Conservation (phyloP, 768 basidiomycete genomes). For the Clitopilus hobsonii region DNA sequence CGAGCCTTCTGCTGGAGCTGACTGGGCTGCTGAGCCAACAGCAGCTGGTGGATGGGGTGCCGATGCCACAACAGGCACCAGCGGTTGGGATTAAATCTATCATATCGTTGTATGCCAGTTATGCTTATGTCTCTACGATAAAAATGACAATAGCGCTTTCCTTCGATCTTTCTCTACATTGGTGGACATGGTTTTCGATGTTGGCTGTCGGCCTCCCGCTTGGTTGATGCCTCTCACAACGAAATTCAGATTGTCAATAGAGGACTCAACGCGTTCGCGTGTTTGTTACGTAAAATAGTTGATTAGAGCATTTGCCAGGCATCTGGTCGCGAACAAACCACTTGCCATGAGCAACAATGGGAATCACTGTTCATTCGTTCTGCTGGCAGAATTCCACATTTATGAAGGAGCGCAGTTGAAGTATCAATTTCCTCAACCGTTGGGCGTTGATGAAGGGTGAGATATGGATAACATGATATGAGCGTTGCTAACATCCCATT, state of each 20-base stretch:
- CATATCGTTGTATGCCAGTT: background rate
- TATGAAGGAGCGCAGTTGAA: conserved; percentile 89
- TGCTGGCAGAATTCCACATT: conserved; percentile 99
- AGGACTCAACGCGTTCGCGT: background rate
- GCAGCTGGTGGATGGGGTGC: conserved; percentile 44
- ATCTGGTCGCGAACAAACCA: background rate
- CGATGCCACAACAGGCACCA: conserved; percentile 23
- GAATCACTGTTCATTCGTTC: conserved; percentile 85
- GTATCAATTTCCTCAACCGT: conserved; percentile 93
- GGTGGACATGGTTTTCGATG: background rate
- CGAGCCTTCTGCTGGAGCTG: conserved; percentile 51
- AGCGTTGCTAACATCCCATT: background rate
- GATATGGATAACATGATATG: conserved; percentile 18
- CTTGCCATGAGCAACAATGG: conserved; percentile 53
- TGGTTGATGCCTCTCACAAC: too few species aligned
- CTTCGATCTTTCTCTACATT: conserved; percentile 4
- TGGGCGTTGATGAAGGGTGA: conserved; percentile 93
- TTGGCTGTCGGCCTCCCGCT: background rate
- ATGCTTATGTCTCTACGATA: conserved; percentile 5
- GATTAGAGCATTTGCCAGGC: background rate
- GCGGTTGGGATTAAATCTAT: conserved; percentile 34
- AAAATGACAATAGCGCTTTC: conserved; percentile 8
- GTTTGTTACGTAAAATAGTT: background rate
- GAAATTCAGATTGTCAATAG: too few species aligned
- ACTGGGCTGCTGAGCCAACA: conserved; percentile 87